Percentiles rank a stretch among this genome's conserved stretches.
Conservation (phyloP, 2,329 filamentous ascomycete species). For the Helotiales sp. region DNA sequence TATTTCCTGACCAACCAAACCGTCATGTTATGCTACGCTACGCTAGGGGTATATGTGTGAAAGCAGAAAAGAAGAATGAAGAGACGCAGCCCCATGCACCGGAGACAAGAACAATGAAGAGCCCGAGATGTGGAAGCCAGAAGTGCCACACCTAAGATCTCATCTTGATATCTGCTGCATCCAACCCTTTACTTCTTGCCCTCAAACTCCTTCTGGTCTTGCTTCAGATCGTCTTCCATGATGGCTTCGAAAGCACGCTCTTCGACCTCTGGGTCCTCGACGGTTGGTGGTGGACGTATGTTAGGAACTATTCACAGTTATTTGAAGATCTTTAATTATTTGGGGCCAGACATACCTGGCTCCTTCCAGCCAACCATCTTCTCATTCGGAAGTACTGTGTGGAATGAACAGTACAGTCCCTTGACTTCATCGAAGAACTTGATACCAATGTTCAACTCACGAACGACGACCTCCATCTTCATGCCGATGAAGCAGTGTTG, state of each 20-base stretch:
- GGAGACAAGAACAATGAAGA: background rate
- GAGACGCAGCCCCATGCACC: background rate
- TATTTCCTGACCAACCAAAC: background rate
- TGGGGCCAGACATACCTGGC: constrained; percentile 46
- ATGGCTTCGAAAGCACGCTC: constrained; percentile 30
- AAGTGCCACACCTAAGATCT: background rate
- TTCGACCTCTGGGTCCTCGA: constrained; percentile 40
- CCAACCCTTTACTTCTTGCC: background rate
- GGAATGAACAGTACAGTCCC: constrained; percentile 64
- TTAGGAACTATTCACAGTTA: constrained; percentile 35
- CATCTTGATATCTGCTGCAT: background rate
- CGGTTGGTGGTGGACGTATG: constrained; percentile 39
- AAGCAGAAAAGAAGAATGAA: background rate
- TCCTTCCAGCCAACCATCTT: constrained; percentile 70
- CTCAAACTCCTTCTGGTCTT: constrained; percentile 24
- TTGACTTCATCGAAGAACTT: constrained; percentile 66
- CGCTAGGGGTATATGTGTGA: background rate
- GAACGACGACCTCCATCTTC: constrained; percentile 62
- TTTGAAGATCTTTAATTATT: background rate
- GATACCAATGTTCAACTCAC: constrained; percentile 62
- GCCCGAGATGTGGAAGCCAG: background rate
- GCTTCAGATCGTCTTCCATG: constrained; percentile 27
- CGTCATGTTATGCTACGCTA: background rate
- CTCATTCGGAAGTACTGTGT: constrained; percentile 69
- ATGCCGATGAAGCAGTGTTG: constrained; percentile 65